Conservation (phyloP, 2,329 filamentous ascomycete species). For the Paracoccidioides lutzii region DNA sequence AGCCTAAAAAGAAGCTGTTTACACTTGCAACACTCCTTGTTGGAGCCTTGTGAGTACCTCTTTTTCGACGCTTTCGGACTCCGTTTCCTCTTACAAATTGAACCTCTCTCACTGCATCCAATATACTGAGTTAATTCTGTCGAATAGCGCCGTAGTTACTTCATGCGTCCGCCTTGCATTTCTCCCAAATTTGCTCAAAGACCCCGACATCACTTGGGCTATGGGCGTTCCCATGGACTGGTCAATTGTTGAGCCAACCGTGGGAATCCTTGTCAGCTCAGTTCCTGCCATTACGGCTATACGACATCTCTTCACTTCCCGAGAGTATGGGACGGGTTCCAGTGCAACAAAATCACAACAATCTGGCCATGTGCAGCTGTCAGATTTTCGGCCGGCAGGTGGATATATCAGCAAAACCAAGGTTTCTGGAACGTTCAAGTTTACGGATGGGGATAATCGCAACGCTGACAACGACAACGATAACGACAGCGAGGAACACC, state of each 20-base stretch:
- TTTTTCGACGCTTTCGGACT: too few species aligned
- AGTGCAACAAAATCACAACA: not conserved
- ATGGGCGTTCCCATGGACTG: slow-evolving; percentile 4
- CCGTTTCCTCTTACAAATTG: too few species aligned
- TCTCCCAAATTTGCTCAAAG: not conserved
- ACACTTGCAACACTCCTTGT: not conserved
- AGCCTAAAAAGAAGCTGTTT: not conserved
- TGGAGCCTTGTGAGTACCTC: slow-evolving; percentile 1
- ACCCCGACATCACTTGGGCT: slow-evolving; percentile 1
- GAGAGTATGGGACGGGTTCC: not conserved
- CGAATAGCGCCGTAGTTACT: not conserved
- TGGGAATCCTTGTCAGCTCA: slow-evolving; percentile 3
- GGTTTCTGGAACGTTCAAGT: not conserved
- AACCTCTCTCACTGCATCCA: not conserved
- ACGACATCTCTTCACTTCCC: not conserved
- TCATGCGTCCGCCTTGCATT: slow-evolving; percentile 2
- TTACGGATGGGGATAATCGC: not conserved
- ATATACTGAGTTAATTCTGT: not conserved
- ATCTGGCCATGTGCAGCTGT: not conserved
- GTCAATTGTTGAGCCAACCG: slow-evolving; percentile 1
- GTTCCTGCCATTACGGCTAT: slow-evolving; percentile 2
- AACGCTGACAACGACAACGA: not conserved
- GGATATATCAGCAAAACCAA: not conserved
- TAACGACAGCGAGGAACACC: slow-evolving; percentile 2
- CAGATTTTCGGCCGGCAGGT: not conserved